Base-by-base conservation (phyloP, 345 rosid genomes). In the Populus simonii region DNA sequence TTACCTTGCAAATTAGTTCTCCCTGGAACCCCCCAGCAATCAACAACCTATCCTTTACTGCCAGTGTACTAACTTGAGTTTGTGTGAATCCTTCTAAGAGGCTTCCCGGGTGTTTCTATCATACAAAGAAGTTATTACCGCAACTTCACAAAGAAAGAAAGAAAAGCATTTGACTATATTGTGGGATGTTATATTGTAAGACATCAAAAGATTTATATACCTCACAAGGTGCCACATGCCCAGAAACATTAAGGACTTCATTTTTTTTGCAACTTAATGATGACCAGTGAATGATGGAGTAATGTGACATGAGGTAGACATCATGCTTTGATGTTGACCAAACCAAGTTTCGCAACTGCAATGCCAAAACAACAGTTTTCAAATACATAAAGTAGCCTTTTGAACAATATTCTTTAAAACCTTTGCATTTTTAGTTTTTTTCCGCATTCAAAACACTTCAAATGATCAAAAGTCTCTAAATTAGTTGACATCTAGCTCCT, bases 1-100 rank as follows among this genome's bases (percentile, higher is more conserved):
- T 71, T 81, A 85, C 89, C 88, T 89, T 87, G 73, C 89, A 87
- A 53, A 89, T 89, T 73, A 87, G 87, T 80, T 89, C 92, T 45
- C 92, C 92, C 79, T 89, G 90, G 74, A 89, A 87, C 41, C 92
- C 92, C 66, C 92, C 92, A 66, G 92, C 92, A 71, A 89, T 81
- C 74, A 89, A 75, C 80, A 89, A 81, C 7, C 87, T 89, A 70
- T 87, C 88, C 69, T 85, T 71, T 53, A 89, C 92, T 8, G 92
- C 86, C 41, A 89, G 83, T 1, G 92, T 87, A 73, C 92, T 89
- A 39, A 89, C 89, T 85, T 89, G 92, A 5, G 89, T 87, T 79
- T 85, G 89, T 1, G 90, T 81, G 80, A 89, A 87, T 61, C 90
- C 90, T 84, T 89, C 90, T 82, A 87, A 71, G 22, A 87, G 83